These are phyloP conservation scores for Pichia sp. DNA, from an alignment of 1,139 yeast genomes.

Conservation along the genomic window DNA sequence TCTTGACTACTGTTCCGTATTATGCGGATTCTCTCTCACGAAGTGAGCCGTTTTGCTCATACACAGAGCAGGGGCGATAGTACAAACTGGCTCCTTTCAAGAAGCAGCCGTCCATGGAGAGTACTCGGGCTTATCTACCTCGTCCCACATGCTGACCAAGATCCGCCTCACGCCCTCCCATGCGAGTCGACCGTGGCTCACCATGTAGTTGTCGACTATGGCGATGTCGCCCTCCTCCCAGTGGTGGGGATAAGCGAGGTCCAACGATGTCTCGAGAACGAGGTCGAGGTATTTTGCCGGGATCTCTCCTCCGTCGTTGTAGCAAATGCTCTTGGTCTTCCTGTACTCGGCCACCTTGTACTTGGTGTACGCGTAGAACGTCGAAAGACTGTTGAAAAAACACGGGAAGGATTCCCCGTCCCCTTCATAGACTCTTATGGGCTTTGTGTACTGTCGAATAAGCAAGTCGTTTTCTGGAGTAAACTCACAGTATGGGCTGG, in stretches of 20 bases:
- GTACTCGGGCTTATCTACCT: constrained; percentile 13
- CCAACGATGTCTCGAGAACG: constrained; percentile 23
- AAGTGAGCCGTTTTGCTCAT: too few species aligned
- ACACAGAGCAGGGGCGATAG: too few species aligned
- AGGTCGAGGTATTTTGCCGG: constrained; percentile 25
- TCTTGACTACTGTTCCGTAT: too few species aligned
- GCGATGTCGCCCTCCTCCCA: constrained; percentile 34
- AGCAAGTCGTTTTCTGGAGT: constrained; percentile 26
- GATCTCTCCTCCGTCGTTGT: constrained; percentile 29
- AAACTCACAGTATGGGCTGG: constrained; percentile 32
- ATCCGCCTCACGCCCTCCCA: constrained; percentile 18
- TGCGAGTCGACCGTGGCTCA: constrained; percentile 32
- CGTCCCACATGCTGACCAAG: constrained; percentile 21
- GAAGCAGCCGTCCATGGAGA: constrained; percentile 1
- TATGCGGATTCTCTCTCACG: too few species aligned
- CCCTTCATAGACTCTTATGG: constrained; percentile 25
- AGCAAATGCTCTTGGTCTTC: constrained; percentile 23
- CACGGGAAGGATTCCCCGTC: constrained; percentile 14
- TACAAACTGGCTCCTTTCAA: too few species aligned
- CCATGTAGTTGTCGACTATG: constrained; percentile 35
- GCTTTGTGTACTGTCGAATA: constrained; percentile 31
- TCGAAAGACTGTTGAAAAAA: constrained; percentile 25
- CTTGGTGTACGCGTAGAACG: constrained; percentile 2
- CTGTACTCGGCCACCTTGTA: constrained; percentile 3
- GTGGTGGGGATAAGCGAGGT: constrained; percentile 24